These are phyloP conservation scores for Xylaria sp. DNA, from an alignment of 2,329 filamentous ascomycete genomes.

Conservation along the genomic window DNA sequence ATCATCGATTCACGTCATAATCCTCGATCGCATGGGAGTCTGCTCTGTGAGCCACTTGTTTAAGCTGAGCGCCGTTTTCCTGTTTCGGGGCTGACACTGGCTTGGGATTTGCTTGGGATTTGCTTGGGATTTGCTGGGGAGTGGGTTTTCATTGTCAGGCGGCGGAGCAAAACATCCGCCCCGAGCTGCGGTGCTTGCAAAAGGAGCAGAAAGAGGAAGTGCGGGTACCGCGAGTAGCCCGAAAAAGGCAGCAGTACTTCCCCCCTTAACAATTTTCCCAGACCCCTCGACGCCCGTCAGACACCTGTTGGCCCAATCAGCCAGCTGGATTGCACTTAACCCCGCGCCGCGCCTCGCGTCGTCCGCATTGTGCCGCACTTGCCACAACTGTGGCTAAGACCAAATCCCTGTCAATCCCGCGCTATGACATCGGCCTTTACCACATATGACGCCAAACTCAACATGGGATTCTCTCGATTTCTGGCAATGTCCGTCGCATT, in stretches of 20 bases:
- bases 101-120: neutral
- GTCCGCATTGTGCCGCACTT: neutral
- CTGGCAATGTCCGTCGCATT: slow-evolving; percentile 11
- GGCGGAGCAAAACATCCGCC: slow-evolving; percentile 36
- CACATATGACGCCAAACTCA: slow-evolving; percentile 7
- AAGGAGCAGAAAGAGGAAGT: no score
- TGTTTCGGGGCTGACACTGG: slow-evolving; percentile 21
- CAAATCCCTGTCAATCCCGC: neutral
- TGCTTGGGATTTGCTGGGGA: neutral
- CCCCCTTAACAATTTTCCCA: slow-evolving; percentile 22
- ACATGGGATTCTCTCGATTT: slow-evolving; percentile 29
- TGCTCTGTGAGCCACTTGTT: slow-evolving; percentile 8
- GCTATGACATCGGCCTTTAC: slow-evolving; percentile 10
- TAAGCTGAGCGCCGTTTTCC: slow-evolving; percentile 18
- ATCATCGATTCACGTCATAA: slow-evolving; percentile 35
- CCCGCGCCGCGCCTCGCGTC: neutral
- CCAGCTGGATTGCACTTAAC: neutral
- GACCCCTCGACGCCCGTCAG: neutral
- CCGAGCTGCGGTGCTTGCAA: neutral
- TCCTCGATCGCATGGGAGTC: slow-evolving; percentile 28
- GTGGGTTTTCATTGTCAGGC: neutral
- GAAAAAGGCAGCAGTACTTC: slow-evolving; percentile 14
- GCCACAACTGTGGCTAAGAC: slow-evolving; percentile 25
- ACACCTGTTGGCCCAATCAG: slow-evolving; percentile 10
- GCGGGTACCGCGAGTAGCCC: no score